phyloP scores from a whole-genome alignment of 2,329 filamentous ascomycete species.

The Trichoderma koningiopsis region DNA sequence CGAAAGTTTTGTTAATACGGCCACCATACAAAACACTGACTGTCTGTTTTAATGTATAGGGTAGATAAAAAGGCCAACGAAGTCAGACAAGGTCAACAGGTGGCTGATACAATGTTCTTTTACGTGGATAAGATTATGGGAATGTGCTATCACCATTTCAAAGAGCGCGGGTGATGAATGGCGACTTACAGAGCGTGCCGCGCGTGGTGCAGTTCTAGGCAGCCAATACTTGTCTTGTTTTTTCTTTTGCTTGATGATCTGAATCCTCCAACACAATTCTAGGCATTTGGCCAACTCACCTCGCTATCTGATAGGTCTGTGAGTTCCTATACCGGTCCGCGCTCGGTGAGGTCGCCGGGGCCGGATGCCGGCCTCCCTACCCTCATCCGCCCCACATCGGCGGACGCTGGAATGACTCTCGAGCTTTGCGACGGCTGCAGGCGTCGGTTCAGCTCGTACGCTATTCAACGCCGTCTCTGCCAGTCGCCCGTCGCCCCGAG shows the following conservation, averaged over 20 bases:
- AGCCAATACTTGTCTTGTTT: background rate
- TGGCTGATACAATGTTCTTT: too few relatives aligned
- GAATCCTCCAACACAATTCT: background rate
- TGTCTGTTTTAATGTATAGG: background rate
- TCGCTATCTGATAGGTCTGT: background rate
- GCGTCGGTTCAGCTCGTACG: constrained; percentile 6
- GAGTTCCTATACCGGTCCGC: constrained; percentile 19
- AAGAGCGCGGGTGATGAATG: background rate
- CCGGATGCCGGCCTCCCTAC: constrained; percentile 19
- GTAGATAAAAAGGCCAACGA: background rate
- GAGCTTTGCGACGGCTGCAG: constrained; percentile 28
- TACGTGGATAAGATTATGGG: background rate
- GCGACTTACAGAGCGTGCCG: background rate
- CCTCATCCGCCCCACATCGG: constrained; percentile 14
- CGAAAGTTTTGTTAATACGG: background rate
- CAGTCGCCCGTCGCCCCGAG: constrained; percentile 16
- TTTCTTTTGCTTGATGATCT: background rate
- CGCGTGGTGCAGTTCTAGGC: background rate
- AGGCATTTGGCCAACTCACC: background rate
- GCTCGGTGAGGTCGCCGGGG: constrained; percentile 24
- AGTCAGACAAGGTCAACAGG: background rate
- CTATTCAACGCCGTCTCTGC: constrained; percentile 3
- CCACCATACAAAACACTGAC: background rate
- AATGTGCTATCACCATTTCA: background rate
- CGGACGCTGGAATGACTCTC: background rate